A percentile compares a stretch with the other conserved stretches of the same genome.
These are phyloP conservation scores for Coprinopsis strossmayeri DNA, from an alignment of 768 basidiomycete genomes.

Conservation along the genomic window DNA sequence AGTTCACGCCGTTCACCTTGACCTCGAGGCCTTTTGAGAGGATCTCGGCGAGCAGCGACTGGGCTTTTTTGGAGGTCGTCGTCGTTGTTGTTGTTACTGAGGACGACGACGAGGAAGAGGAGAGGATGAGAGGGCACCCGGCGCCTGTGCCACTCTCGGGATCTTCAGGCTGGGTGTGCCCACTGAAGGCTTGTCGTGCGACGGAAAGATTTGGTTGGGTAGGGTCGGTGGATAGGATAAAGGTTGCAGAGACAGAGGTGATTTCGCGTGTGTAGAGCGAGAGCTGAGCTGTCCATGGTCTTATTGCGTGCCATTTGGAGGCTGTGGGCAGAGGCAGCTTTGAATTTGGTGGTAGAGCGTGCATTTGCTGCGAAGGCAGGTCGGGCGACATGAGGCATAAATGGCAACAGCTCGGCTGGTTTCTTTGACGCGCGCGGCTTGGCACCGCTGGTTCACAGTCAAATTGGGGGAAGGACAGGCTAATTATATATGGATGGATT, in stretches of 20 bases:
- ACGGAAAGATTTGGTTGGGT: neutral
- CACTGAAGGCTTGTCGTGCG: neutral
- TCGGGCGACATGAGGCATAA: too few species aligned
- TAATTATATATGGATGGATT: too few species aligned
- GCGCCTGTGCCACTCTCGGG: too few species aligned
- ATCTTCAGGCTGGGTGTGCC: too few species aligned
- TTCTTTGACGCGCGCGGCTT: too few species aligned
- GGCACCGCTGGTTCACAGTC: too few species aligned
- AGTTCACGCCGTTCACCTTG: slow-evolving; percentile 71
- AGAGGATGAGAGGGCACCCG: too few species aligned
- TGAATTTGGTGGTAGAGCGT: too few species aligned
- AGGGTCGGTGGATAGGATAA: slow-evolving; percentile 53
- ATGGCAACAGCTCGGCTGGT: neutral
- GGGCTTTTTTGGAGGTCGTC: slow-evolving; percentile 1
- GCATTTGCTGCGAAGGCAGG: too few species aligned
- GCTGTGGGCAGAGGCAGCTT: too few species aligned
- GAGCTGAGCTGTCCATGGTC: slow-evolving; percentile 72
- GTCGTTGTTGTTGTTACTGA: slow-evolving; percentile 3
- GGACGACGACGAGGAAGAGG: slow-evolving; percentile 7
- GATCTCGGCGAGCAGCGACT: slow-evolving; percentile 53
- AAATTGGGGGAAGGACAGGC: too few species aligned
- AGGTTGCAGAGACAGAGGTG: slow-evolving; percentile 80
- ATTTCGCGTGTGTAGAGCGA: slow-evolving; percentile 70
- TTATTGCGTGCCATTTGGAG: slow-evolving; percentile 59
- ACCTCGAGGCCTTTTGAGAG: slow-evolving; percentile 72